Evolutionary conservation across 257 asterid genomes (phyloP).

Genomic region (Capsicum pubescens): DNA sequence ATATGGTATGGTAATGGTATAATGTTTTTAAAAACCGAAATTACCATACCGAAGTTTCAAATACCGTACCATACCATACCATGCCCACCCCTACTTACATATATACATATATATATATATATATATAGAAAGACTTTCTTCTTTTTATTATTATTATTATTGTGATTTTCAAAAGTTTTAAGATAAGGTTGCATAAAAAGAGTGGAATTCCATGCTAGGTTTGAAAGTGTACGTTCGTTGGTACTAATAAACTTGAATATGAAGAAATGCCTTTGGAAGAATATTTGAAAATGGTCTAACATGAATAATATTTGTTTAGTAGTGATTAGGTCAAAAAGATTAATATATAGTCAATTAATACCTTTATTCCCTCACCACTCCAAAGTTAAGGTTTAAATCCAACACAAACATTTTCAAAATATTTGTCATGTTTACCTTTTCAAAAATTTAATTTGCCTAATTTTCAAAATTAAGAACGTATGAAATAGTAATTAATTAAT

Average conservation of each 20-base stretch:
- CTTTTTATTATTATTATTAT: not conserved
- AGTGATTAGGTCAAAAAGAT: not conserved
- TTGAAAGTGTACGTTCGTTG: not conserved
- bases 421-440: too few species aligned
- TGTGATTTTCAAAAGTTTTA: not conserved
- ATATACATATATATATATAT: not conserved
- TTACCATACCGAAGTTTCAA: too few species aligned
- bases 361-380: constrained; percentile 1
- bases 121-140: too few species aligned
- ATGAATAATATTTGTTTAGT: not conserved
- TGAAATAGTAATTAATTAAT: too few species aligned
- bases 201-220: not conserved
- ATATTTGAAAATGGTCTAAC: not conserved
- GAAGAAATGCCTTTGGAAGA: not conserved
- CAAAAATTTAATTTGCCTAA: too few species aligned
- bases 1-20: too few species aligned
- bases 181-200: constrained; percentile 8
- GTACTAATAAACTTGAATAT: not conserved
- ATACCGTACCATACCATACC: too few species aligned
- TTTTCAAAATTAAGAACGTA: too few species aligned
- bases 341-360: not conserved
- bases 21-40: too few species aligned
- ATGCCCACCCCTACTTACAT: too few species aligned
- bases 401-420: too few species aligned
- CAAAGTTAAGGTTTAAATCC: too few species aligned